A percentile compares a stretch with the other conserved stretches of the same genome.
These are phyloP conservation scores for Boletus albobrunnescens DNA, from an alignment of 1,284 basidiomycete genomes.

Conservation along the genomic window DNA sequence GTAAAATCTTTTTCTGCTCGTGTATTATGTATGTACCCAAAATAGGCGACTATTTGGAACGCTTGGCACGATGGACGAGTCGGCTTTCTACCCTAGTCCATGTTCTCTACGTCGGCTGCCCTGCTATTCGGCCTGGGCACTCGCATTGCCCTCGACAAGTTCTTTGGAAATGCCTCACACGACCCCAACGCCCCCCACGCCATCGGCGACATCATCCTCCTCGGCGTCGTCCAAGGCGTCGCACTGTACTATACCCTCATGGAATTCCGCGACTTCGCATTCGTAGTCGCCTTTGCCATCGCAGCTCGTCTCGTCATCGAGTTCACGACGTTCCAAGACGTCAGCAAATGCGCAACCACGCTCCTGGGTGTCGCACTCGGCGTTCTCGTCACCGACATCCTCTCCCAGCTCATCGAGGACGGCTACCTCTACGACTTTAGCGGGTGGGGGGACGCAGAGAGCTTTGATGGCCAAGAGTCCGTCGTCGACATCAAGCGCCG, in stretches of 20 bases:
- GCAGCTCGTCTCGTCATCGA: conserved; percentile 59
- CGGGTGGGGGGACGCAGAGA: conserved; percentile 19
- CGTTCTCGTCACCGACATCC: conserved; percentile 60
- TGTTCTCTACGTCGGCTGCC: conserved; percentile 42
- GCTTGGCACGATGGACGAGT: conserved; percentile 12
- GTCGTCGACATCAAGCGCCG: conserved; percentile 24
- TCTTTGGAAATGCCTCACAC: conserved; percentile 41
- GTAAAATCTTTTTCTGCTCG: neutral
- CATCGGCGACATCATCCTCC: conserved; percentile 57
- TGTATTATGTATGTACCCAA: conserved; percentile 18
- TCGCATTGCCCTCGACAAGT: conserved; percentile 60
- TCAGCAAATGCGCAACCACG: conserved; percentile 51
- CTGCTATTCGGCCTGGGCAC: conserved; percentile 58
- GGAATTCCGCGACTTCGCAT: conserved; percentile 49
- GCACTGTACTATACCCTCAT: conserved; percentile 62
- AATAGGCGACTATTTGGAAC: conserved; percentile 25
- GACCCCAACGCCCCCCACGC: conserved; percentile 35
- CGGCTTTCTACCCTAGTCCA: conserved; percentile 31
- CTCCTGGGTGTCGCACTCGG: conserved; percentile 61
- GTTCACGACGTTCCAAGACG: conserved; percentile 50
- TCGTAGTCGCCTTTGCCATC: conserved; percentile 54
- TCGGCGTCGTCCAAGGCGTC: conserved; percentile 71
- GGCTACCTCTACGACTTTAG: conserved; percentile 29
- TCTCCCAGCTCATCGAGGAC: conserved; percentile 57
- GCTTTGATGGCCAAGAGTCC: conserved; percentile 12